Evolutionary conservation across 257 asterid species (phyloP).

Genomic region (Solanum medicagineum): DNA sequence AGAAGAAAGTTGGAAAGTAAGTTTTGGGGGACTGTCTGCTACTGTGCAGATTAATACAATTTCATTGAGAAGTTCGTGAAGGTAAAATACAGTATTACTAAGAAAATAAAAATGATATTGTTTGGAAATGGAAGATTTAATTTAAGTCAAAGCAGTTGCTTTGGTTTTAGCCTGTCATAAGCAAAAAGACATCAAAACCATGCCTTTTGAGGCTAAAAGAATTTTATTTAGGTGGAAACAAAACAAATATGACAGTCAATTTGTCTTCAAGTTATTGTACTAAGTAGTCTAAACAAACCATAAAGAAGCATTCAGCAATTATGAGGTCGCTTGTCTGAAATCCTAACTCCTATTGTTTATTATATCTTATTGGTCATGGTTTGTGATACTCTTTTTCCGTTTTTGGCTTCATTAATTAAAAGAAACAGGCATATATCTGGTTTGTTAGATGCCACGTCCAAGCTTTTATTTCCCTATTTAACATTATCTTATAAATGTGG

Average conservation of each 20-base stretch:
- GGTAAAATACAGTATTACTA: background rate
- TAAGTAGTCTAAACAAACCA: background rate
- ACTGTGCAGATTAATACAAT: background rate
- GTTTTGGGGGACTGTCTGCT: background rate
- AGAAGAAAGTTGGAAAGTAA: background rate
- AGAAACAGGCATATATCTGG: background rate
- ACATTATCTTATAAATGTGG: background rate
- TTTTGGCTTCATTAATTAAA: background rate
- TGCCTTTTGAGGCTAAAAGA: background rate
- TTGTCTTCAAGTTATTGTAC: background rate
- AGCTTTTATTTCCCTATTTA: background rate
- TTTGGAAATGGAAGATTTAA: background rate
- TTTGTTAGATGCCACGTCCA: constrained; percentile 4
- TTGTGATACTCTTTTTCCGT: background rate
- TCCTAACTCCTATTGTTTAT: background rate
- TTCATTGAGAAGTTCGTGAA: background rate
- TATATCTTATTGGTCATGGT: background rate
- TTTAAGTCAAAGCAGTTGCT: background rate
- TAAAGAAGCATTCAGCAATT: background rate
- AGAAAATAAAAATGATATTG: background rate
- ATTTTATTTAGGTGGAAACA: background rate
- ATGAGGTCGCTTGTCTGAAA: background rate
- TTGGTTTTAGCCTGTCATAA: background rate
- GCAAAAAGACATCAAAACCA: background rate
- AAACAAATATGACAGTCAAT: background rate